Percentiles rank a stretch among this genome's conserved stretches.
Conservation (phyloP, 2,329 filamentous ascomycete species). For the Penicillium thymicola region DNA sequence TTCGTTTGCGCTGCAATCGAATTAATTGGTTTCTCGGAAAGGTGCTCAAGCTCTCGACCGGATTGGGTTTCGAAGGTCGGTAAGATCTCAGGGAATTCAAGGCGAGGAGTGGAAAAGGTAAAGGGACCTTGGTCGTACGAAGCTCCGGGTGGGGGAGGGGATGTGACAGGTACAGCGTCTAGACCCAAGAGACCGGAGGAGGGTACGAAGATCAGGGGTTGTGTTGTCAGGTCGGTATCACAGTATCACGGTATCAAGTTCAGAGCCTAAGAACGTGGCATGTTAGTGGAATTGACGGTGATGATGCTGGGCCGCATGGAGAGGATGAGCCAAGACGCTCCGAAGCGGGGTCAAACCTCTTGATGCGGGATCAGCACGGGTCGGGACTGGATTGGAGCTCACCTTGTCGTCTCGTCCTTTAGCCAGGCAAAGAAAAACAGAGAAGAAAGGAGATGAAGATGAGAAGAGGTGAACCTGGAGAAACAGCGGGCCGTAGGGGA, state of each 20-base stretch:
- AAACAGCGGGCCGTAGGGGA: slow-evolving; percentile 9
- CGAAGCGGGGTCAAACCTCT: slow-evolving; percentile 7
- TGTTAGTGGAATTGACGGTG: slow-evolving; percentile 7
- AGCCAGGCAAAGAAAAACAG: neutral
- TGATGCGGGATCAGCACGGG: slow-evolving; percentile 3
- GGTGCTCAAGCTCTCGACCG: neutral
- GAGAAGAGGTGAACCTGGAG: slow-evolving; percentile 7
- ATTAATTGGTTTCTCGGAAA: slow-evolving; percentile 4
- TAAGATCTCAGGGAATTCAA: neutral
- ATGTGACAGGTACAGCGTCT: slow-evolving; percentile 4
- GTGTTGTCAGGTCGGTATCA: neutral
- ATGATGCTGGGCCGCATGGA: slow-evolving; percentile 3
- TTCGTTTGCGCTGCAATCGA: slow-evolving; percentile 13
- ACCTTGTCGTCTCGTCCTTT: slow-evolving; percentile 1
- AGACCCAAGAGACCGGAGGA: neutral
- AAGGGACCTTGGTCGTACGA: neutral
- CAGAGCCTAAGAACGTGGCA: slow-evolving; percentile 3
- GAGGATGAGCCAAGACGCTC: slow-evolving; percentile 2
- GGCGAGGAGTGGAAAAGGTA: neutral
- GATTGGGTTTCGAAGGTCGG: neutral
- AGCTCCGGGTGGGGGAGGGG: neutral
- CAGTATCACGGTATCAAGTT: neutral
- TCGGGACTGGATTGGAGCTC: neutral
- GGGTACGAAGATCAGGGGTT: neutral
- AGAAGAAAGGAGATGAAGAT: neutral